These are phyloP conservation scores for Lignosus rhinocerotis DNA, from an alignment of 1,284 basidiomycete species.

Conservation along the genomic window DNA sequence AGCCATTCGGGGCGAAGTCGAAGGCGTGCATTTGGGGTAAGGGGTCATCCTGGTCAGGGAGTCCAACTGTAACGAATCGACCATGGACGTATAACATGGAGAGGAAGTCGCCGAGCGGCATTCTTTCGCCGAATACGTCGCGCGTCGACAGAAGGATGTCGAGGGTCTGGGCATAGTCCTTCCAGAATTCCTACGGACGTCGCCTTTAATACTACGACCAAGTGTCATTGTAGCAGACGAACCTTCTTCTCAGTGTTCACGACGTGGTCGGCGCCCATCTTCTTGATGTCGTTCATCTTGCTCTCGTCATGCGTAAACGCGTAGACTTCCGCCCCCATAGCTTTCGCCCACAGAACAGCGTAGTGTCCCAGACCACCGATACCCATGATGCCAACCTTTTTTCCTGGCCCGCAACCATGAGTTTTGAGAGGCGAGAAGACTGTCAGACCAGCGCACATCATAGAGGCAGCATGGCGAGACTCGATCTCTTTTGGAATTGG, in stretches of 20 bases:
- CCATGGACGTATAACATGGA: slow-evolving; percentile 53
- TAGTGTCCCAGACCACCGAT: slow-evolving; percentile 54
- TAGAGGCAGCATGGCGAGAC: slow-evolving; percentile 50
- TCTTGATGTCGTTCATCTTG: slow-evolving; percentile 66
- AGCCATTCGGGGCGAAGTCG: slow-evolving; percentile 41
- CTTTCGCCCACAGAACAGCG: slow-evolving; percentile 29
- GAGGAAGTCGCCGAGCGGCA: slow-evolving; percentile 40
- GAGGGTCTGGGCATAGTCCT: slow-evolving; percentile 45
- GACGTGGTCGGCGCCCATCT: slow-evolving; percentile 61
- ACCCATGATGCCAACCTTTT: slow-evolving; percentile 68
- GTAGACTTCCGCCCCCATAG: slow-evolving; percentile 50
- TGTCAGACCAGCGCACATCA: slow-evolving; percentile 69
- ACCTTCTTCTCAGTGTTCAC: slow-evolving; percentile 39
- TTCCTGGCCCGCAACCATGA: slow-evolving; percentile 62
- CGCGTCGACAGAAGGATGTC: slow-evolving; percentile 64
- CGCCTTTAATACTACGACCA: background rate
- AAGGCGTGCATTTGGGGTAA: slow-evolving; percentile 40
- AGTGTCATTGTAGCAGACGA: background rate
- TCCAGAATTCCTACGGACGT: slow-evolving; percentile 39
- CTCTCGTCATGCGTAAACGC: slow-evolving; percentile 65
- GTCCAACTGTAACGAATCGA: slow-evolving; percentile 53
- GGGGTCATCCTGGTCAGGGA: slow-evolving; percentile 44
- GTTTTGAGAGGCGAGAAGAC: slow-evolving; percentile 65
- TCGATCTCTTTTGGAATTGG: slow-evolving; percentile 62
- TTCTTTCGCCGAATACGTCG: slow-evolving; percentile 28